Percentiles rank a stretch among this genome's conserved stretches.
phyloP scores from a whole-genome alignment of 352 stramenopile genomes.

The Globisporangium abappressorium region DNA sequence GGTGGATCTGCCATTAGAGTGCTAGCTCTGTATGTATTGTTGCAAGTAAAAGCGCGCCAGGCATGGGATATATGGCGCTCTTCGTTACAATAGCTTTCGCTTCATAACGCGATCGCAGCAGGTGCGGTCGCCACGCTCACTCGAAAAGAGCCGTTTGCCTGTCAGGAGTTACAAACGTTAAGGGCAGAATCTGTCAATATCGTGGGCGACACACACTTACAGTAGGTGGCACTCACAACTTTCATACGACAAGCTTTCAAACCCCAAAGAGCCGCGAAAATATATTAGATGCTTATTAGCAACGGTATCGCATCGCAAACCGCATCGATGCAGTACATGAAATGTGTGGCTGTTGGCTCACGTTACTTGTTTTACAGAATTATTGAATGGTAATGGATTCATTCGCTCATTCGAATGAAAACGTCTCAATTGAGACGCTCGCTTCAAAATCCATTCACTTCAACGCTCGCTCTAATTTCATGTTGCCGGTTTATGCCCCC shows the following conservation, averaged over 20 bases:
- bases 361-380: background rate
- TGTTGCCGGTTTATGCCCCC: background rate
- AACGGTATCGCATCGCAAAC: background rate
- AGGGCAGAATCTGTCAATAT: background rate
- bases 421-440: background rate
- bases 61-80: no score
- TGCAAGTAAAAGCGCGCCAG: no score
- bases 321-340: background rate
- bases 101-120: background rate
- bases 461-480: background rate
- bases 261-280: background rate
- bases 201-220: background rate
- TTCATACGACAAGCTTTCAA: background rate
- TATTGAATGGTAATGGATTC: background rate
- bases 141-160: background rate
- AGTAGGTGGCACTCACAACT: background rate
- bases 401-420: background rate
- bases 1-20: no score
- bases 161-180: background rate
- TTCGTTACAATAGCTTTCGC: background rate
- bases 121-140: background rate
- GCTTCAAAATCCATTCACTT: background rate
- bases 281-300: background rate
- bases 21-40: no score
- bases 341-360: background rate